Evolutionary conservation across 2,329 filamentous ascomycete species (phyloP).

Genomic region (Sporothrix mexicana): DNA sequence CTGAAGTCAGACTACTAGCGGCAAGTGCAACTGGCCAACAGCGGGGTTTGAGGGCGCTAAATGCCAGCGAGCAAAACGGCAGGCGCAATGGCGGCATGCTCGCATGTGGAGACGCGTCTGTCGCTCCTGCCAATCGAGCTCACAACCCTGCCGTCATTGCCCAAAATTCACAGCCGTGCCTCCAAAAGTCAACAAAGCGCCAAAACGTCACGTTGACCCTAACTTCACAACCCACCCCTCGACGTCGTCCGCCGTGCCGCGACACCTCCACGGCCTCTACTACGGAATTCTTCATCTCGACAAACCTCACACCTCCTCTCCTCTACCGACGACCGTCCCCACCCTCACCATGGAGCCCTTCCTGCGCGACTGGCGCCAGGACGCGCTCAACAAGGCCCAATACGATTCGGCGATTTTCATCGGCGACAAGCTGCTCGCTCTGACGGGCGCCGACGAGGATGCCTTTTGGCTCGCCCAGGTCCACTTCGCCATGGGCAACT

Average conservation of each 20-base stretch:
- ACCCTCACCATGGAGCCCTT: constrained; percentile 78
- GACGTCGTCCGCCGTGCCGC: not conserved
- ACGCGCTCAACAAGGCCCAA: constrained; percentile 93
- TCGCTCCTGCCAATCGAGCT: not conserved
- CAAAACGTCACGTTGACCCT: not conserved
- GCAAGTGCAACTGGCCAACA: not conserved
- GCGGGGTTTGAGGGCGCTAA: constrained; percentile 13
- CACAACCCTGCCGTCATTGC: constrained; percentile 9
- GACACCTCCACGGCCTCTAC: not conserved
- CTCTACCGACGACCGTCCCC: not conserved
- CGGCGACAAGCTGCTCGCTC: constrained; percentile 91
- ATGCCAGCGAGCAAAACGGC: constrained; percentile 19
- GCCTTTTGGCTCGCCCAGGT: constrained; percentile 98
- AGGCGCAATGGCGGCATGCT: not conserved
- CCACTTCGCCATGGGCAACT: constrained; percentile 94
- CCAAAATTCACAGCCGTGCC: not conserved
- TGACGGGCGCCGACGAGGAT: constrained; percentile 92
- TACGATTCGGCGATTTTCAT: constrained; percentile 97
- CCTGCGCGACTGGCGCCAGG: constrained; percentile 91
- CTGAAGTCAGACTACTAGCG: not conserved
- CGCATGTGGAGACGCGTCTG: constrained; percentile 29
- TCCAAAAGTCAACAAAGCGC: constrained; percentile 29
- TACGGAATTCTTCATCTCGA: not conserved
- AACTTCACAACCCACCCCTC: not conserved
- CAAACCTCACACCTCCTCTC: no score